phyloP scores from a whole-genome alignment of 345 rosid genomes.

The Turnera subulata region DNA sequence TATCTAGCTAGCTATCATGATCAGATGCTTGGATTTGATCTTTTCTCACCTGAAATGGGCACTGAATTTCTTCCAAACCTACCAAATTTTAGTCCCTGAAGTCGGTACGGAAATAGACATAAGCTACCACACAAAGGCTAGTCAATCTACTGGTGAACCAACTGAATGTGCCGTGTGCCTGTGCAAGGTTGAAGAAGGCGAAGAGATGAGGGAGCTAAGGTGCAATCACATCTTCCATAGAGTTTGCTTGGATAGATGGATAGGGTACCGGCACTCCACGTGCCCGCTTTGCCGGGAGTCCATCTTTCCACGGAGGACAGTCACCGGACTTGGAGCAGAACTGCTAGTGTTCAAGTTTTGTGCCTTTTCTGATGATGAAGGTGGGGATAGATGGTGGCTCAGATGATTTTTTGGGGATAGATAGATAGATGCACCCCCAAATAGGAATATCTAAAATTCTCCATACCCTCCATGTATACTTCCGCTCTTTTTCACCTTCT shows the following conservation, averaged over 20 bases:
- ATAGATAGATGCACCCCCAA: too few species aligned
- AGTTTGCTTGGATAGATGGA: slow-evolving; percentile 18
- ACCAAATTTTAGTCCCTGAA: background rate
- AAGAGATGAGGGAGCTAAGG: slow-evolving; percentile 18
- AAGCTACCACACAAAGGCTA: too few species aligned
- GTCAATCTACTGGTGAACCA: background rate
- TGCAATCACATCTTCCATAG: slow-evolving; percentile 24
- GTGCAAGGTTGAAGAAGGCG: slow-evolving; percentile 9
- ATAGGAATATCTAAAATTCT: too few species aligned
- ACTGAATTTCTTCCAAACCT: slow-evolving; percentile 14
- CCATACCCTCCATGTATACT: too few species aligned
- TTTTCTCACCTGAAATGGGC: slow-evolving; percentile 15
- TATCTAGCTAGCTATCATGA: too few species aligned
- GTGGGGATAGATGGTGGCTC: slow-evolving; percentile 18
- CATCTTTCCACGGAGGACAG: background rate
- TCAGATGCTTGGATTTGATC: background rate
- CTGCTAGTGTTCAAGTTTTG: slow-evolving; percentile 5
- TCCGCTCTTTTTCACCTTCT: too few species aligned
- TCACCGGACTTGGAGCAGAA: background rate
- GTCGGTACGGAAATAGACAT: background rate
- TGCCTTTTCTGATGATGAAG: background rate
- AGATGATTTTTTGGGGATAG: too few species aligned
- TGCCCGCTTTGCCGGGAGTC: slow-evolving; percentile 25
- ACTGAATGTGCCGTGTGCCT: slow-evolving; percentile 14
- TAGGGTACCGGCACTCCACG: background rate